Base-by-base conservation (phyloP, 2,329 filamentous ascomycete genomes). In the Oidium heveae region DNA sequence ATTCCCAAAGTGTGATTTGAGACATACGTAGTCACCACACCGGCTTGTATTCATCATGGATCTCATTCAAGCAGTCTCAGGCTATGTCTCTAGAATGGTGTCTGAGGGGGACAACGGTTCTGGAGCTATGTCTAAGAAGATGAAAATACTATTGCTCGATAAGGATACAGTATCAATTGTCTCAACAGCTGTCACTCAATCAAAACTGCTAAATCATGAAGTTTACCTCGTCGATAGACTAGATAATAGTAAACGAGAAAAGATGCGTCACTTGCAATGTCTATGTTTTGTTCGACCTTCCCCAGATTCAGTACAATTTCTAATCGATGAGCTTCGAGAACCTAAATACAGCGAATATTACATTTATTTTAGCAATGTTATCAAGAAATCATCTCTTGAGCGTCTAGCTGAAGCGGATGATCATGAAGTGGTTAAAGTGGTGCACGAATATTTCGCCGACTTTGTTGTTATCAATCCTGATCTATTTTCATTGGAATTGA, bases 271-370 rank as follows among this genome's bases (percentile, higher is more conserved):
- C 71, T 74, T 98, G 54, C 80, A 87, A 54, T 98, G 91, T 67
- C 71, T 96, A 32, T 95, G 87, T 66, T 89, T 98, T 61, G 77
- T 98, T 51, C 82, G 93, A 43, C 91, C 91, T 8, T 94, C 89
- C 0, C 76, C 89, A 13, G 86, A 93, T 61, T 93, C 89, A 5
- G 87, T 96, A 64, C 88, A 98, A 65, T 78, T 84, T 58, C 76
- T 98, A 54, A 89, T 98, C 61, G 91, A 98, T 64, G 91, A 98
- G 70, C 75, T 98, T 55, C 78, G 91, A 57, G 89, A 96, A 52
- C 93, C 91, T 4, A 95, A 88, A 66, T 98, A 98, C 63, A 89
- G 91, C 59, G 91, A 98, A 70, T 98, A 98, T 69, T 80, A 94
- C 64, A 76, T 98, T 55, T 95, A 93, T 68, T 94, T 98, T 68